Evolutionary conservation across 352 stramenopile genomes (phyloP).

Genomic region (Pseudoperonospora humuli): DNA sequence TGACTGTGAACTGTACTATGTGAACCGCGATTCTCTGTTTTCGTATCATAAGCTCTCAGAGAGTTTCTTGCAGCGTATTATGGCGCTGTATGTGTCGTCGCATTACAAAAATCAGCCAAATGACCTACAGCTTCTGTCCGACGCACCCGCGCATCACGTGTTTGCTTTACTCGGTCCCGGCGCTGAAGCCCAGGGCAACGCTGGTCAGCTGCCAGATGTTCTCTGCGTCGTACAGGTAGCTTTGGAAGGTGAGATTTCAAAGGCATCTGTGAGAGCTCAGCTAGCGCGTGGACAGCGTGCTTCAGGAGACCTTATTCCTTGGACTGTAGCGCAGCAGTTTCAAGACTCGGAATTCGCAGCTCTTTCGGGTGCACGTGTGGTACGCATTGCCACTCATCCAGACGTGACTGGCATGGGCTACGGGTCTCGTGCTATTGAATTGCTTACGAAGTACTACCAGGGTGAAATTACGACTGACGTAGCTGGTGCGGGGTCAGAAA

Average conservation of each 20-base stretch:
- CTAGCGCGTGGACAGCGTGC: conserved; percentile 93
- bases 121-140: conserved; percentile 97
- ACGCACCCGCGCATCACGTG: conserved; percentile 96
- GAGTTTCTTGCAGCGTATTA: conserved; percentile 89
- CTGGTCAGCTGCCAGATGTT: conserved; percentile 93
- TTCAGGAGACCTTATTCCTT: conserved; percentile 98
- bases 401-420: conserved; percentile 97
- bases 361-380: conserved; percentile 94
- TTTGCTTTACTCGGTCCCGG: conserved; percentile 96
- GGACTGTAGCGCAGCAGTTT: conserved; percentile 99
- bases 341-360: conserved; percentile 96
- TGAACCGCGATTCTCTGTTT: conserved; percentile 98
- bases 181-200: conserved; percentile 85
- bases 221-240: conserved; percentile 96
- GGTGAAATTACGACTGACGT: conserved; percentile 85
- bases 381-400: conserved; percentile 97
- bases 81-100: conserved; percentile 95
- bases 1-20: conserved; percentile 97
- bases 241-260: conserved; percentile 97
- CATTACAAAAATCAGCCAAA: conserved; percentile 99
- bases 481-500: conserved; percentile 25
- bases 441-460: conserved; percentile 97
- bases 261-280: conserved; percentile 92
- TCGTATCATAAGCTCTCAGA: conserved; percentile 99
- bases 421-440: conserved; percentile 91